These are phyloP conservation scores for Capronia coronata DNA, from an alignment of 2,329 filamentous ascomycete species.

Conservation along the genomic window DNA sequence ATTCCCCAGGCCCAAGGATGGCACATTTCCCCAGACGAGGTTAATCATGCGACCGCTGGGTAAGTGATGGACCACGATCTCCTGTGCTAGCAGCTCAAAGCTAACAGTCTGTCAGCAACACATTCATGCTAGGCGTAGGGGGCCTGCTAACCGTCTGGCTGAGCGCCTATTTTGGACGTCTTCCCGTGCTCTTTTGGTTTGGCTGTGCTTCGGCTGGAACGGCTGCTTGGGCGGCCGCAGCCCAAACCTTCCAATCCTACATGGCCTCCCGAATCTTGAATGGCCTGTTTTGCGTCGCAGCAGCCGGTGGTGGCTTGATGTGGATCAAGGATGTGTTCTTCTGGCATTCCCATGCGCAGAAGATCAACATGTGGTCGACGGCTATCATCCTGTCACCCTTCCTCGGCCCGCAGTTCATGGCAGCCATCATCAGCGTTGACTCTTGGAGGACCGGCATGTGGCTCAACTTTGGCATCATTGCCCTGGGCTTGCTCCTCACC, in stretches of 20 bases:
- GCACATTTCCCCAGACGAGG: conserved; percentile 43
- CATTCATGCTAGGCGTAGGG: conserved; percentile 44
- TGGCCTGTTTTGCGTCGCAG: conserved; percentile 44
- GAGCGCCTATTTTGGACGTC: conserved; percentile 40
- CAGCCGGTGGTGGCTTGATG: conserved; percentile 40
- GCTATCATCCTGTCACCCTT: conserved; percentile 38
- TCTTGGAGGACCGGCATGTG: conserved; percentile 34
- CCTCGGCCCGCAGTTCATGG: conserved; percentile 38
- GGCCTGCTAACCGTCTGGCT: conserved; percentile 39
- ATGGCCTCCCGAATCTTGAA: conserved; percentile 45
- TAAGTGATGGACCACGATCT: conserved; percentile 4
- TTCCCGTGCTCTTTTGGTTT: conserved; percentile 39
- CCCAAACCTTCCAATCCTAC: conserved; percentile 43
- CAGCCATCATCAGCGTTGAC: conserved; percentile 45
- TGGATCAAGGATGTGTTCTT: conserved; percentile 56
- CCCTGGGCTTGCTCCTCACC: conserved; percentile 27
- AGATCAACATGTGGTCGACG: conserved; percentile 37
- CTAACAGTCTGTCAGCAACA: conserved; percentile 36
- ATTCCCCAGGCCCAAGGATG: conserved; percentile 44
- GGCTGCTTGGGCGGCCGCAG: conserved; percentile 40
- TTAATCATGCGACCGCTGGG: conserved; percentile 47
- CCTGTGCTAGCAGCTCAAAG: background rate
- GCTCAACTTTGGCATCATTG: conserved; percentile 29
- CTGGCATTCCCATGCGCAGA: conserved; percentile 47
- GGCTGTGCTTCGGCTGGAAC: conserved; percentile 30